Evolutionary conservation across 139 green algal species (phyloP).

Genomic region (Parachlorella kessleri): DNA sequence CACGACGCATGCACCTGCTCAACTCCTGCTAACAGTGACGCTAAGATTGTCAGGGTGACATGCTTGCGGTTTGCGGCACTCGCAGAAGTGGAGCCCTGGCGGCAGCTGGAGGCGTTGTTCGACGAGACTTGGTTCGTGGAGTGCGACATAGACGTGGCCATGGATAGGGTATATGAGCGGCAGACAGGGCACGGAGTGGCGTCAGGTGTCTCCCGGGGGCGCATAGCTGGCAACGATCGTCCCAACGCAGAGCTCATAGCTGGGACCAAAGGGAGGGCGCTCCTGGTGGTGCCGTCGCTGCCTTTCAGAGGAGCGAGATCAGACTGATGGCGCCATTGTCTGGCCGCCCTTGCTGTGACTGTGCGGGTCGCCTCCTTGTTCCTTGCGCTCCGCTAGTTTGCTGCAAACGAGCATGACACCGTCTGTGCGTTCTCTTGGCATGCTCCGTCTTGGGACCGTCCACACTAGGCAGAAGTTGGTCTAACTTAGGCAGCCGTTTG

Average conservation of each 20-base stretch:
- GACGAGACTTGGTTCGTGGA: conserved; percentile 82
- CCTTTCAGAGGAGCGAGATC: neutral
- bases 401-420: too few relatives aligned
- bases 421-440: too few relatives aligned
- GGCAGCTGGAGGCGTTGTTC: conserved; percentile 47
- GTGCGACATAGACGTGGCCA: conserved; percentile 62
- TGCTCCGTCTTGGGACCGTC: too few relatives aligned
- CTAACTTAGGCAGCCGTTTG: too few relatives aligned
- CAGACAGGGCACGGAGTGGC: conserved; percentile 52
- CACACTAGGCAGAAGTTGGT: too few relatives aligned
- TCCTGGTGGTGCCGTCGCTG: conserved; percentile 27
- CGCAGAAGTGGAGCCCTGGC: conserved; percentile 48
- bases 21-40: neutral
- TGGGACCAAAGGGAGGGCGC: conserved; percentile 7
- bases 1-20: neutral
- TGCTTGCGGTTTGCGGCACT: neutral
- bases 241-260: conserved; percentile 73
- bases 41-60: neutral
- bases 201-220: conserved; percentile 41
- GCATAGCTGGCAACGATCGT: conserved; percentile 74
- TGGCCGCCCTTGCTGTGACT: too few relatives aligned
- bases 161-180: conserved; percentile 58
- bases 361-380: too few relatives aligned
- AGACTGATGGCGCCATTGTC: too few relatives aligned
- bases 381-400: too few relatives aligned